Base-by-base conservation (phyloP, 2,329 filamentous ascomycete genomes). In the Pleoardoris graminearum region DNA sequence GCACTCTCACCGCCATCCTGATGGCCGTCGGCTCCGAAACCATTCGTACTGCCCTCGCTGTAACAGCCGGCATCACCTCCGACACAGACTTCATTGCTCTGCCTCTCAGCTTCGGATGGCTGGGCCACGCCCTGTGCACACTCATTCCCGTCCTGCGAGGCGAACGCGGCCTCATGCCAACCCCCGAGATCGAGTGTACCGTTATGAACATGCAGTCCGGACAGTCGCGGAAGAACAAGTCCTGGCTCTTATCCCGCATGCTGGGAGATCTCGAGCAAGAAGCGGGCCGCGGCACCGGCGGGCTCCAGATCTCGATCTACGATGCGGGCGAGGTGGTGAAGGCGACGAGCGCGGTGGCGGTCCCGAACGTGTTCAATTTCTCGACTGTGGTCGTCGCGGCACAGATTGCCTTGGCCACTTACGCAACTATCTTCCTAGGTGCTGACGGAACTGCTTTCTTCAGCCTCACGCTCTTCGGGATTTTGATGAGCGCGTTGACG, bases 231-330 rank as follows among this genome's bases (percentile, higher is more conserved):
- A 23, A 48, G 37, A 53, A 53, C 38, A 27, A 44, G n/a, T 43
- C 36, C 21, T 53, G 33, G 33, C 10, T 53, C 4, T 36, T 53
- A 5, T 35, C 50, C 21, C 38, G 50, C 17, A n/a, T 53, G 3
- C 10, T 53, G 8, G 36, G 38, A 1, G 30, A 53, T 25, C 21
- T 49, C 3, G 45, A 53, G 33, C 35, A 36, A 8, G 7, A 16
- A 14, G n/a, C 23, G 21, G 36, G 30, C n/a, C 12, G 12, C 14
- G 23, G 17, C 17, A 17, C 25, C 25, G 17, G 35, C 19, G 35
- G 49, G 3, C 35, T 52, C 11, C 33, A 21, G 2, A 25, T 52
- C 14, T 30, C 33, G 3, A 32, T 47, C 25, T 47, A 30, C 30
- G 14, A 47, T 12, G 21, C 43, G 16, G 32, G 19, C 21, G 23